Percentiles rank a stretch among this genome's conserved stretches.
Conservation (phyloP, 148 eudicot species). For the Agrostemma githago region DNA sequence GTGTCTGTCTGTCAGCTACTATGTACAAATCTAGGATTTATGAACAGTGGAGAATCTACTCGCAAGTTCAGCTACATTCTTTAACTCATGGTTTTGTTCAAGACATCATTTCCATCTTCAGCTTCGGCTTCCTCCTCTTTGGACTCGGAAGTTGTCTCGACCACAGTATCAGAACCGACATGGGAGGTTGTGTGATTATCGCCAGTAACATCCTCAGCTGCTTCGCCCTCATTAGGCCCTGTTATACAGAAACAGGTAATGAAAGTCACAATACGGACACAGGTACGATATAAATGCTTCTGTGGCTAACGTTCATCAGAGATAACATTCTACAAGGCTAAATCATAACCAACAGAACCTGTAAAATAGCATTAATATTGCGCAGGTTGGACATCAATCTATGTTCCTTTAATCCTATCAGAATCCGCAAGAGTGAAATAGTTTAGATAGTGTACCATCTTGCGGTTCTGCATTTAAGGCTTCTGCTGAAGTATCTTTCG, state of each 20-base stretch:
- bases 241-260: neutral
- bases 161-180: slow-evolving; percentile 3
- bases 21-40: neutral
- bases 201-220: neutral
- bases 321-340: neutral
- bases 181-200: slow-evolving; percentile 1
- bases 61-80: neutral
- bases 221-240: neutral
- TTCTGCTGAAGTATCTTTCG: neutral
- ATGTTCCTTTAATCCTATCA: neutral
- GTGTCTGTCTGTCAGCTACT: neutral
- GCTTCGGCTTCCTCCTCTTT: neutral
- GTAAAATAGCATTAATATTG: slow-evolving; percentile 1
- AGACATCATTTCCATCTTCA: neutral
- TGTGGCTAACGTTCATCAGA: neutral
- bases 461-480: slow-evolving; percentile 3
- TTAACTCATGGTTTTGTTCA: neutral
- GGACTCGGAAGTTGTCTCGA: neutral
- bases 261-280: neutral
- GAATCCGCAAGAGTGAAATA: neutral
- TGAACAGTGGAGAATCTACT: neutral
- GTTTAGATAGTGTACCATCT: neutral
- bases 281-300: neutral
- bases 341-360: neutral
- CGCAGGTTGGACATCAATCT: neutral